Conservation (phyloP, 331 rosid species). For the Phaseolus coccineus region DNA sequence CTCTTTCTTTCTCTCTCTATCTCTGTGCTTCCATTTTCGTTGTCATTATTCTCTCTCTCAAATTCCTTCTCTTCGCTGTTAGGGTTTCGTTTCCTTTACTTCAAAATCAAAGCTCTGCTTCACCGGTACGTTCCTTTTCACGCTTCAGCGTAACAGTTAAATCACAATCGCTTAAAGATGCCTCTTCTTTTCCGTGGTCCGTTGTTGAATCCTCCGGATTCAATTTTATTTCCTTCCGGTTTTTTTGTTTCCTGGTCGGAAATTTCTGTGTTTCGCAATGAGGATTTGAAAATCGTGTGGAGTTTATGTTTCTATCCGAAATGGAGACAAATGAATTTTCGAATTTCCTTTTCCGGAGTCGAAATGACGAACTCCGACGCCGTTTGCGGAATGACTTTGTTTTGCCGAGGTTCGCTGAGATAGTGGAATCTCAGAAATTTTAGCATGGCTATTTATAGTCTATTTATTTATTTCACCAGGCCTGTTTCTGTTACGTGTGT, state of each 20-base stretch:
- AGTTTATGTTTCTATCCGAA: slow-evolving; percentile 42
- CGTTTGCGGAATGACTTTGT: slow-evolving; percentile 29
- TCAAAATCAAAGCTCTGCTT: slow-evolving; percentile 55
- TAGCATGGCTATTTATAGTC: not conserved
- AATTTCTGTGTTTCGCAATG: slow-evolving; percentile 33
- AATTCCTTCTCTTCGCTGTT: slow-evolving; percentile 52
- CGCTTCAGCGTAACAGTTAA: slow-evolving; percentile 39
- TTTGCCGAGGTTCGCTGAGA: slow-evolving; percentile 39
- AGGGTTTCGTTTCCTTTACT: slow-evolving; percentile 90
- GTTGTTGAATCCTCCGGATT: slow-evolving; percentile 23
- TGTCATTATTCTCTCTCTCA: slow-evolving; percentile 46
- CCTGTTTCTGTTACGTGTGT: no score
- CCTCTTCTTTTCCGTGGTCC: not conserved
- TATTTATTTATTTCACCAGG: not conserved
- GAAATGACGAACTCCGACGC: slow-evolving; percentile 31
- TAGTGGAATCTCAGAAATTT: slow-evolving; percentile 39
- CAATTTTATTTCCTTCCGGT: slow-evolving; percentile 26
- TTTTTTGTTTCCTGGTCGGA: not conserved
- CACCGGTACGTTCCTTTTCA: slow-evolving; percentile 61
- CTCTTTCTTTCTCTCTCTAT: slow-evolving; percentile 42
- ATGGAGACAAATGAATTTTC: slow-evolving; percentile 50
- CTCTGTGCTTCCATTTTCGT: slow-evolving; percentile 40
- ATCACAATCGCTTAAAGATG: slow-evolving; percentile 18
- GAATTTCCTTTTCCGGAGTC: slow-evolving; percentile 47
- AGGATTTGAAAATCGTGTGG: slow-evolving; percentile 36